Base-by-base conservation (phyloP, 495 filamentous ascomycete species). In the Peziza echinospora region DNA sequence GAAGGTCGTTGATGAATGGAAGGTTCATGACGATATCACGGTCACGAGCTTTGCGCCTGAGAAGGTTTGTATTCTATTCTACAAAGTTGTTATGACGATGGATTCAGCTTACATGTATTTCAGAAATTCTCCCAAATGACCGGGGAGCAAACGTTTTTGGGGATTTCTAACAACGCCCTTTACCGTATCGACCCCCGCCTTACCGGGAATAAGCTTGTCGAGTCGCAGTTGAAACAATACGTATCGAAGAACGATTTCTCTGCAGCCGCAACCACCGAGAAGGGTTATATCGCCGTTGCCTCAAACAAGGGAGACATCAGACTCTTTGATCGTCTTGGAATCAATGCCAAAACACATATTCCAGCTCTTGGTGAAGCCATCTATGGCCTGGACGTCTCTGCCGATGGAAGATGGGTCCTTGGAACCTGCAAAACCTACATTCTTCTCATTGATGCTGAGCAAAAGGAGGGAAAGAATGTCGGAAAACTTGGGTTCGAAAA, bases 1-100 rank as follows among this genome's bases (percentile, higher is more conserved):
- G 47, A 96, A 93, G 67, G 82, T 97, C n/a, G 84, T 96, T 2
- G 91, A 97, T 58, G 91, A 97, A 62, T 97, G 89, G 89, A 94
- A 92, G 53, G 72, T 97, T n/a, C 87, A 97, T 55, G 86, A 97
- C 47, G 84, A 97, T 64, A 94, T 97, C 47, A 73, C 80, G 0
- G 84, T 97, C 44, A 75, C 79, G 17, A 84, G 77, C 5, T 92
- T 96, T 63, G 83, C 78, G 4, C 89, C 91, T 3, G 87, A 93
- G 58, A 92, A 75, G 43, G 76, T 78, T 64, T 59, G 65, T 61
- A 19, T 25, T 28, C n/a, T 13, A n/a, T n/a, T n/a, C n/a, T n/a
- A n/a, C n/a, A n/a, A n/a, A n/a, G n/a, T n/a, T n/a, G n/a, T n/a
- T n/a, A n/a, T n/a, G 24, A 41, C 21, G 23, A 13, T 21, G 23